Evolutionary conservation across 192 early-diverging fungal species (phyloP).

Genomic region (Radiomyces spectabilis): DNA sequence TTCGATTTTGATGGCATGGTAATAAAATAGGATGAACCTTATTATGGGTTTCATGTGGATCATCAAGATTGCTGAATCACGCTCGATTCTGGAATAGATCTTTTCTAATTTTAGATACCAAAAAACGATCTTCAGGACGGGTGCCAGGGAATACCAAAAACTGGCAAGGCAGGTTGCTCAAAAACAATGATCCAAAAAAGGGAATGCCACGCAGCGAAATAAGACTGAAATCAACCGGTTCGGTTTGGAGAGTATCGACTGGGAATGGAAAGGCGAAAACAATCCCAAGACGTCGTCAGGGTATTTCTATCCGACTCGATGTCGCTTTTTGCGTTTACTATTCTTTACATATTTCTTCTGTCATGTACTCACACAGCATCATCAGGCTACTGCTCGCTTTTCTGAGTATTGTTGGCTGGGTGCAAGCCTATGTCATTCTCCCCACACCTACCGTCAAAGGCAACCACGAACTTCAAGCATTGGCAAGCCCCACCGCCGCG

Average conservation of each 20-base stretch:
- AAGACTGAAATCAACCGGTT: neutral
- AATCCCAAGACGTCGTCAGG: neutral
- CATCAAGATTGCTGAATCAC: too few relatives aligned
- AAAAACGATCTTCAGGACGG: too few relatives aligned
- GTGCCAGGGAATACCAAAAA: too few relatives aligned
- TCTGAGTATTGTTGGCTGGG: neutral
- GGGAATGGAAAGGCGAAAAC: neutral
- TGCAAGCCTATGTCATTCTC: neutral
- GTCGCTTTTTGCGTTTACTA: neutral
- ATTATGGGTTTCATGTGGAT: too few relatives aligned
- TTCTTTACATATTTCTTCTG: neutral
- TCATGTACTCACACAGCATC: neutral
- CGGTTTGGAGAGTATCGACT: neutral
- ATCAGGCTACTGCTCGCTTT: neutral
- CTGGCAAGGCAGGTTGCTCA: too few relatives aligned
- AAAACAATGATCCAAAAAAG: conserved; percentile 2
- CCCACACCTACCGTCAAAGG: neutral
- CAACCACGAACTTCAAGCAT: neutral
- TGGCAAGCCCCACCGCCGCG: neutral
- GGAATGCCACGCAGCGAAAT: neutral
- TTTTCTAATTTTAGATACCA: too few relatives aligned
- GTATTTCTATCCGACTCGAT: neutral
- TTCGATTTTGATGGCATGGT: too few relatives aligned
- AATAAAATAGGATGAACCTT: too few relatives aligned
- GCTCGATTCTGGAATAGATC: too few relatives aligned